Conservation (phyloP, 2,329 filamentous ascomycete species). For the Claviceps humidiphila region DNA sequence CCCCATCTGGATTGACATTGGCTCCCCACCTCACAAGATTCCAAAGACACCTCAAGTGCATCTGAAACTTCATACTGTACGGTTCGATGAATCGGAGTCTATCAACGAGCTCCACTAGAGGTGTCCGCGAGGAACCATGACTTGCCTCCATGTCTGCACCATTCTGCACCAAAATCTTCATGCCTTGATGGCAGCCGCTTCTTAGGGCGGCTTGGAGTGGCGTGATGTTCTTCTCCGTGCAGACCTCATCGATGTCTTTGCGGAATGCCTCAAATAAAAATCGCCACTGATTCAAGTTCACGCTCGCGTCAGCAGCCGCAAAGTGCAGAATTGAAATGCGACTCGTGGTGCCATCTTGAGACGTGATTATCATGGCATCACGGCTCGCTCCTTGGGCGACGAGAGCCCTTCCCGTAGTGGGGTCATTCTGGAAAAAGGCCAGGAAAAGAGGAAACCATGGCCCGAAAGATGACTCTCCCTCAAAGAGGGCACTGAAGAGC, state of each 20-base stretch:
- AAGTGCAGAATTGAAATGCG: neutral
- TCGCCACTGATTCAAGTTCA: neutral
- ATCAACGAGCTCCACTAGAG: neutral
- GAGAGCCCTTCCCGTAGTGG: neutral
- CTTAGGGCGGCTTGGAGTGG: neutral
- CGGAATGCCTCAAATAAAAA: neutral
- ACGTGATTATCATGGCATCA: neutral
- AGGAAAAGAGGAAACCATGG: conserved; percentile 1
- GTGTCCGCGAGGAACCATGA: neutral
- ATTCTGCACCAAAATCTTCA: neutral
- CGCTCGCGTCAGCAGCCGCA: neutral
- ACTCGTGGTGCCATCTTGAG: no score
- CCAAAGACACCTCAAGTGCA: neutral
- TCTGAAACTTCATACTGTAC: rapidly evolving
- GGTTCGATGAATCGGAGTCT: neutral
- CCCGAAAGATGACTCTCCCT: neutral
- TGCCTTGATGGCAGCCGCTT: neutral
- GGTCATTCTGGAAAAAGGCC: neutral
- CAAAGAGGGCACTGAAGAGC: neutral
- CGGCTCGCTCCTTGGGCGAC: neutral
- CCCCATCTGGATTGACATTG: neutral
- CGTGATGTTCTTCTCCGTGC: neutral
- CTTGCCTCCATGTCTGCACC: neutral
- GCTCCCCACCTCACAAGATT: neutral
- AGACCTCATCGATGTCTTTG: neutral